Percentiles rank a stretch among this genome's conserved stretches.
phyloP scores from a whole-genome alignment of 805 yeast genomes.

The Grigorovia yakushimaensis region DNA sequence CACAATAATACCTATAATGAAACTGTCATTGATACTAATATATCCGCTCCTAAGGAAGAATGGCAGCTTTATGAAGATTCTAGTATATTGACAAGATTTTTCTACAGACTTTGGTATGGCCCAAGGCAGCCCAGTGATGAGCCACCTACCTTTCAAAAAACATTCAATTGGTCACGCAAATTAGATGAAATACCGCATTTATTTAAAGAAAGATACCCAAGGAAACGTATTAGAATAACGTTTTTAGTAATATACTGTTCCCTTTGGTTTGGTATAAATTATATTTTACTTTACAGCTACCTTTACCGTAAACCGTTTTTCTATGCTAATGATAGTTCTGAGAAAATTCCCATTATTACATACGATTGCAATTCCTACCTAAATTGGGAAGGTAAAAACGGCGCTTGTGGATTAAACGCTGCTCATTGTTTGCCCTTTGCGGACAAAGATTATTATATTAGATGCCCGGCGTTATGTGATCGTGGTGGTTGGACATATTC shows the following conservation, averaged over 20 bases:
- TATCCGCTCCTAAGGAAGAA: slow-evolving; percentile 5
- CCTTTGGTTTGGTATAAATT: slow-evolving; percentile 38
- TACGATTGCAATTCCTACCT: slow-evolving; percentile 28
- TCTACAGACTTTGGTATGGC: slow-evolving; percentile 44
- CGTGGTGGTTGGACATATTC: slow-evolving; percentile 68
- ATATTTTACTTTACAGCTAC: slow-evolving; percentile 36
- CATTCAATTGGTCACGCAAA: slow-evolving; percentile 12
- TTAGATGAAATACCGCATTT: slow-evolving; percentile 38
- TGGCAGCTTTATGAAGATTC: slow-evolving; percentile 15
- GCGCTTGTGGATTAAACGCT: slow-evolving; percentile 66
- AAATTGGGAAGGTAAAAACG: slow-evolving; percentile 71
- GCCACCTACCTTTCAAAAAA: slow-evolving; percentile 33
- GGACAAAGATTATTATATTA: slow-evolving; percentile 40
- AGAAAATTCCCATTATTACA: slow-evolving; percentile 30
- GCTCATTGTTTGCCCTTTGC: slow-evolving; percentile 42
- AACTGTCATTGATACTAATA: background rate
- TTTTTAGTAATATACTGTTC: slow-evolving; percentile 33
- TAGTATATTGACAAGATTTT: slow-evolving; percentile 15
- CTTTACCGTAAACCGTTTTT: slow-evolving; percentile 35
- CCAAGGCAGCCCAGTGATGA: slow-evolving; percentile 40
- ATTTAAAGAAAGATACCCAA: slow-evolving; percentile 27
- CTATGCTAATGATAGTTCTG: slow-evolving; percentile 12
- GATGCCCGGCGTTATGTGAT: slow-evolving; percentile 87
- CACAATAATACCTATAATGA: background rate
- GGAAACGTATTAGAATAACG: slow-evolving; percentile 19